Evolutionary conservation across 768 basidiomycete genomes (phyloP).

Genomic region (Boletus rubropictus): DNA sequence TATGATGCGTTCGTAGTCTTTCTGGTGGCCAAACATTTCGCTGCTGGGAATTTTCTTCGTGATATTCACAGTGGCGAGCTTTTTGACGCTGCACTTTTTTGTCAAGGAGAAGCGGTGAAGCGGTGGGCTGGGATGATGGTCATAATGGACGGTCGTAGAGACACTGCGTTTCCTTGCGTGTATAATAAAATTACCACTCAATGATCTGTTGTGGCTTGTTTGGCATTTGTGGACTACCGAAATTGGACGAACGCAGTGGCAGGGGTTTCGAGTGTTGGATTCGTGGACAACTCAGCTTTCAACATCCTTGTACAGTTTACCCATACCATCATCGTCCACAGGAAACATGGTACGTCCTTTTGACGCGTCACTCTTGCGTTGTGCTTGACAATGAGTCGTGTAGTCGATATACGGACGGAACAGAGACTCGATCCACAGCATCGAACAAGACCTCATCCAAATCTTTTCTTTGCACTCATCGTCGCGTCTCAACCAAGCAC

Average conservation of each 20-base stretch:
- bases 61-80: conserved; percentile 71
- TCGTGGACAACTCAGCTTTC: conserved; percentile 4
- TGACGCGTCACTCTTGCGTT: conserved; percentile 7
- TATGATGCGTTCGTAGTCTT: conserved; percentile 48
- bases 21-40: conserved; percentile 97
- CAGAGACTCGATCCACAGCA: conserved; percentile 65
- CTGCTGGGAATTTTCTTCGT: conserved; percentile 84
- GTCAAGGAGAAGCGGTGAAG: conserved; percentile 65
- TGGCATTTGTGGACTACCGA: conserved; percentile 17
- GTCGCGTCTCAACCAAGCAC: conserved; percentile 50
- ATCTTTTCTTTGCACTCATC: conserved; percentile 65
- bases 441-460: conserved; percentile 60
- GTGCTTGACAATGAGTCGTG: not conserved
- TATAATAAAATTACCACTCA: no score
- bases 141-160: not conserved
- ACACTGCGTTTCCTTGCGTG: not conserved
- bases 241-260: not conserved
- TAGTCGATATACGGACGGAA: conserved; percentile 47
- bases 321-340: not conserved
- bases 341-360: conserved; percentile 22
- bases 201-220: conserved; percentile 16
- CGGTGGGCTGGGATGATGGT: not conserved
- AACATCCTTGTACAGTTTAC: conserved; percentile 7
- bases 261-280: conserved; percentile 1
- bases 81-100: conserved; percentile 75